Evolutionary conservation across 1,139 yeast species (phyloP).

Genomic region (Komagataea norvegica): DNA sequence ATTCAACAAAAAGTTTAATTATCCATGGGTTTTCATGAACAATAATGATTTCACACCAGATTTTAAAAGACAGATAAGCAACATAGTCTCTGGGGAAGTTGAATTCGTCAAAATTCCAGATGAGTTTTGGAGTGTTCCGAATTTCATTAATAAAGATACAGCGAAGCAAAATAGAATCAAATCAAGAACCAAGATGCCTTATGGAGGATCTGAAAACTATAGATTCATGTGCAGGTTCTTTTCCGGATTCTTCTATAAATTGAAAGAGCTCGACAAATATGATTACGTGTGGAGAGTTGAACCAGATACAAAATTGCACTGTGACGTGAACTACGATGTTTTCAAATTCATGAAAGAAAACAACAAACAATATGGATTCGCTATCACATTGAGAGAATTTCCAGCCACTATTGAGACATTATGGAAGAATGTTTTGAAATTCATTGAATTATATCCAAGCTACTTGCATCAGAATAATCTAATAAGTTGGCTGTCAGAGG

Average conservation of each 20-base stretch:
- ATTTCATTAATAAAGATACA: constrained; percentile 56
- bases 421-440: constrained; percentile 53
- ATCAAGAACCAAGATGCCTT: constrained; percentile 46
- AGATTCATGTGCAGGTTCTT: constrained; percentile 78
- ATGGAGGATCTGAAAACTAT: constrained; percentile 61
- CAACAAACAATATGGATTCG: constrained; percentile 61
- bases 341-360: constrained; percentile 60
- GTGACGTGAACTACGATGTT: constrained; percentile 66
- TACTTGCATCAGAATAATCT: constrained; percentile 44
- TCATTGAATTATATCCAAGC: constrained; percentile 43
- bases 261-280: constrained; percentile 48
- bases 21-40: constrained; percentile 80
- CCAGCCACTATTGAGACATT: constrained; percentile 52
- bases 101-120: constrained; percentile 57
- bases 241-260: constrained; percentile 60
- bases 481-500: constrained; percentile 46
- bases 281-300: constrained; percentile 77
- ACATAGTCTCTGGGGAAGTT: constrained; percentile 55
- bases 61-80: constrained; percentile 45
- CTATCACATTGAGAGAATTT: constrained; percentile 60
- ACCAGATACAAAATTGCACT: constrained; percentile 59
- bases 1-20: constrained; percentile 60
- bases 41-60: constrained; percentile 57
- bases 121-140: constrained; percentile 72
- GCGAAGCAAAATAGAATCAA: constrained; percentile 37